A percentile compares a stretch with the other conserved stretches of the same genome.
phyloP scores from a whole-genome alignment of 176 grass and related monocot genomes.

The Phragmites australis region DNA sequence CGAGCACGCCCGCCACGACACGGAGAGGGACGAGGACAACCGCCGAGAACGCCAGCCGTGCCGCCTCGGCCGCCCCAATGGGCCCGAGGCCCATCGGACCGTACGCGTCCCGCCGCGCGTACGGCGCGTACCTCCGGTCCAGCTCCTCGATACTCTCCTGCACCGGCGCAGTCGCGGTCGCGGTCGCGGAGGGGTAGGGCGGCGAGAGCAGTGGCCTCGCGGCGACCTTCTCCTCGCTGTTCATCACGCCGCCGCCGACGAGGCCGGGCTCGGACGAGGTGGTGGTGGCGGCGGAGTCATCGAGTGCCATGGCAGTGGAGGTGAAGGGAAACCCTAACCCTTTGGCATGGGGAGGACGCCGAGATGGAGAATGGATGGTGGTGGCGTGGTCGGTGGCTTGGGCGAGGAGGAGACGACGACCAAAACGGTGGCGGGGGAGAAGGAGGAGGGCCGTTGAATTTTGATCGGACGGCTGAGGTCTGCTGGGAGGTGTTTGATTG shows the following conservation, averaged over 20 bases:
- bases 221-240: constrained; percentile 29
- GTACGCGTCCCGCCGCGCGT: constrained; percentile 64
- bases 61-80: constrained; percentile 45
- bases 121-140: constrained; percentile 76
- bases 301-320: constrained; percentile 18
- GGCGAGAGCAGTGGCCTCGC: constrained; percentile 50
- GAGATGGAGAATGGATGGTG: background rate
- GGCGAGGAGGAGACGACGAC: constrained; percentile 6
- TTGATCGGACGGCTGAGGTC: constrained; percentile 17
- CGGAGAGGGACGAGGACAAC: constrained; percentile 64
- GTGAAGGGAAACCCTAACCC: constrained; percentile 31
- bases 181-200: background rate
- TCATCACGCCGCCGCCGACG: constrained; percentile 16
- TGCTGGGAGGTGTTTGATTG: background rate
- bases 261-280: constrained; percentile 5
- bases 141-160: constrained; percentile 55
- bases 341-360: constrained; percentile 26
- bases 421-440: constrained; percentile 9
- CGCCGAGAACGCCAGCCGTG: constrained; percentile 41
- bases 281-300: constrained; percentile 34
- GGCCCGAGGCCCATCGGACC: constrained; percentile 75
- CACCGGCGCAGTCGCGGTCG: background rate
- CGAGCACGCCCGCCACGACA: constrained; percentile 46
- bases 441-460: constrained; percentile 13
- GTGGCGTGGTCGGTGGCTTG: background rate